These are phyloP conservation scores for Fusarium chuoi DNA, from an alignment of 2,329 filamentous ascomycete species.

Conservation along the genomic window DNA sequence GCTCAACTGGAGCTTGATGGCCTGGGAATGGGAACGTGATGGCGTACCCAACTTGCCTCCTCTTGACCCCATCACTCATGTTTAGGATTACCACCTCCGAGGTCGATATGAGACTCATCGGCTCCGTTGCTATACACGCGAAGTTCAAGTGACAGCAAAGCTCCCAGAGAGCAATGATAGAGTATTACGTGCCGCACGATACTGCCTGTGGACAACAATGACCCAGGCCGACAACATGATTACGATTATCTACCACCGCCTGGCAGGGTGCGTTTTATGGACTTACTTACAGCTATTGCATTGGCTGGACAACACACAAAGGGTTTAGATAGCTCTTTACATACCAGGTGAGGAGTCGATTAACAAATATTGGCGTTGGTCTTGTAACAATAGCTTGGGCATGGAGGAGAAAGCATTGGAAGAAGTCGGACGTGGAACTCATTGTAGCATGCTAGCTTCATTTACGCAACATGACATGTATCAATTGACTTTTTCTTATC, in stretches of 20 bases:
- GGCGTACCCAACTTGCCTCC: conserved; percentile 51
- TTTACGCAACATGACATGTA: conserved; percentile 22
- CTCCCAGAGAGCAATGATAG: conserved; percentile 26
- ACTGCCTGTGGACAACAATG: conserved; percentile 13
- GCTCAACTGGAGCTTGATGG: conserved; percentile 86
- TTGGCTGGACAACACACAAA: conserved; percentile 53
- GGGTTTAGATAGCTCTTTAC: conserved; percentile 64
- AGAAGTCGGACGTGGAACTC: conserved; percentile 14
- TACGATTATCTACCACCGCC: conserved; percentile 11
- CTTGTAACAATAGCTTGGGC: conserved; percentile 40
- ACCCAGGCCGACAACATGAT: conserved; percentile 14
- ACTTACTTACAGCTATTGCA: conserved; percentile 35
- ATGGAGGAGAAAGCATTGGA: conserved; percentile 35
- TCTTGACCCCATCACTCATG: conserved; percentile 62
- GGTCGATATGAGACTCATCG: conserved; percentile 50
- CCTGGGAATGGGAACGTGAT: conserved; percentile 77
- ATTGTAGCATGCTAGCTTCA: conserved; percentile 19
- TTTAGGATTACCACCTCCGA: conserved; percentile 58
- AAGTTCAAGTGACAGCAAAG: conserved; percentile 21
- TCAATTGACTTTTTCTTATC: conserved; percentile 23
- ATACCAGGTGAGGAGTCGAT: conserved; percentile 43
- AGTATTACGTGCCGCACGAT: conserved; percentile 25
- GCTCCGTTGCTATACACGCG: conserved; percentile 24
- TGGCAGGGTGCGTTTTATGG: conserved; percentile 32
- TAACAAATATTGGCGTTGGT: conserved; percentile 26